These are phyloP conservation scores for Amanita pallidorosea DNA, from an alignment of 768 basidiomycete genomes.

Conservation along the genomic window DNA sequence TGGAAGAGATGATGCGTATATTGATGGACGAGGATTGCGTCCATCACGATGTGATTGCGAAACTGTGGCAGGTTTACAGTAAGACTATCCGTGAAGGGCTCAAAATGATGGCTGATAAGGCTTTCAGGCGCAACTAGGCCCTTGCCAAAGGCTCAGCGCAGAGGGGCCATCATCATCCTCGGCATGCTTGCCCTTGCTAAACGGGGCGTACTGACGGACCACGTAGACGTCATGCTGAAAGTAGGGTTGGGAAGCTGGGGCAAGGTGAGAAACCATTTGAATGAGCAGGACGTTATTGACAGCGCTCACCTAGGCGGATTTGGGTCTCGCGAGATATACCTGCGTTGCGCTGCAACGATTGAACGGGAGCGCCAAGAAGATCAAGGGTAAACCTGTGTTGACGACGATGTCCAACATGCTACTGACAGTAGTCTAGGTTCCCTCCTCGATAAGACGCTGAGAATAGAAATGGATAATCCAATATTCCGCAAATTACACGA, in stretches of 20 bases:
- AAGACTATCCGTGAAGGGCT: background rate
- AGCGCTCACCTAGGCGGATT: conserved; percentile 50
- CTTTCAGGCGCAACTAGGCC: conserved; percentile 56
- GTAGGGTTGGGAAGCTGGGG: conserved; percentile 81
- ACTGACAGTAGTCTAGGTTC: conserved; percentile 45
- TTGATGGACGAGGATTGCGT: conserved; percentile 90
- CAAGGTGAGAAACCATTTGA: conserved; percentile 38
- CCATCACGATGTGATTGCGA: conserved; percentile 74
- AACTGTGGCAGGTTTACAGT: conserved; percentile 97
- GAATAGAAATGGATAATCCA: conserved; percentile 77
- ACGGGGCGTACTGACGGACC: conserved; percentile 62
- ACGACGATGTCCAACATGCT: background rate
- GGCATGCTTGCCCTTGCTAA: conserved; percentile 92
- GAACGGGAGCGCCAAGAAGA: conserved; percentile 92
- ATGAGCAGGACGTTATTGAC: background rate
- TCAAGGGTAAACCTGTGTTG: conserved; percentile 60
- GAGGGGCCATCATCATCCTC: conserved; percentile 92
- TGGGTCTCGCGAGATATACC: conserved; percentile 86
- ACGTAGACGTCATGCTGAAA: conserved; percentile 75
- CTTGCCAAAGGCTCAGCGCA: conserved; percentile 76
- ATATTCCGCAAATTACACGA: conserved; percentile 80
- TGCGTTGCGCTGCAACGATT: conserved; percentile 88
- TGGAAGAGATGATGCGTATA: conserved; percentile 94
- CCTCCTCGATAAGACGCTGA: conserved; percentile 73
- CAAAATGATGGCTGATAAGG: background rate